Conservation (phyloP, 805 yeast genomes). For the Hyphopichia homilentoma region DNA sequence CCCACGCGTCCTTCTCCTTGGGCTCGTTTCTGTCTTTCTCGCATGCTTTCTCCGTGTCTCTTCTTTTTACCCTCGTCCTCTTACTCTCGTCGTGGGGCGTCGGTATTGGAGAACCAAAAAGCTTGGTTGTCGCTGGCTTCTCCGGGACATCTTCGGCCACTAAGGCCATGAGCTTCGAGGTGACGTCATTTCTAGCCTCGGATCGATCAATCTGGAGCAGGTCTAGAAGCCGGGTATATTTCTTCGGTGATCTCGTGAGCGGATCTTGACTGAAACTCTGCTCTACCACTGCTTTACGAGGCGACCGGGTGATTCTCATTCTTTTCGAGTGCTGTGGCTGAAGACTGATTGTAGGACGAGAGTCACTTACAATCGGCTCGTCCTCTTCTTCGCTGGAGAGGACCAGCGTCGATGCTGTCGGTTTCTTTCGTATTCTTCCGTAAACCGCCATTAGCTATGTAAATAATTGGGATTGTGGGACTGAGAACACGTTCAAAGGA, state of each 20-base stretch:
- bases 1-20: too few relatives aligned
- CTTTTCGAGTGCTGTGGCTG: background rate
- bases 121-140: too few relatives aligned
- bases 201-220: conserved; percentile 1
- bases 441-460: conserved; percentile 11
- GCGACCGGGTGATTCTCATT: conserved; percentile 1
- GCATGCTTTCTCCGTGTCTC: too few relatives aligned
- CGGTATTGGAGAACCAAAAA: too few relatives aligned
- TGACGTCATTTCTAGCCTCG: too few relatives aligned
- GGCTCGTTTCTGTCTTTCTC: too few relatives aligned
- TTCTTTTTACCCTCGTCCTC: too few relatives aligned
- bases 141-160: too few relatives aligned
- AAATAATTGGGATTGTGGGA: too few relatives aligned
- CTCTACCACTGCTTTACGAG: conserved; percentile 2
- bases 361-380: background rate
- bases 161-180: too few relatives aligned
- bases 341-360: background rate
- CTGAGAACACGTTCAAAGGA: too few relatives aligned
- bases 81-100: too few relatives aligned
- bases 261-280: conserved; percentile 4
- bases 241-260: conserved; percentile 16
- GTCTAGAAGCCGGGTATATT: conserved; percentile 7
- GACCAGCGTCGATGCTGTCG: conserved; percentile 3
- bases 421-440: conserved; percentile 7
- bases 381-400: conserved; percentile 10